Base-by-base conservation (phyloP, 2,329 filamentous ascomycete genomes). In the Zymoseptoria brevis region DNA sequence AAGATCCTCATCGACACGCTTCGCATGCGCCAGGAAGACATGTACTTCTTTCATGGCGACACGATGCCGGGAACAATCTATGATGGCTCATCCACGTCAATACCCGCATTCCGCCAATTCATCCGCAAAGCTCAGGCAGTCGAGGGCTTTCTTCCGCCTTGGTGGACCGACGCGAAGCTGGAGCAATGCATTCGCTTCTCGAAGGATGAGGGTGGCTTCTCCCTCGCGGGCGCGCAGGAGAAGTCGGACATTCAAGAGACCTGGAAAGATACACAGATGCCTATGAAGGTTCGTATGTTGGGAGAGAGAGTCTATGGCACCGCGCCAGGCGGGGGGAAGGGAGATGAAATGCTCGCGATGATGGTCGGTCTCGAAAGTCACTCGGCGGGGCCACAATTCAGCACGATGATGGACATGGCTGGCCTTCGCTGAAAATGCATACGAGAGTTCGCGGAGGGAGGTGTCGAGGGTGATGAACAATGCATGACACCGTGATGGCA, bases 1-100 rank as follows among this genome's bases (percentile, higher is more conserved):
- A 59, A 65, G 21, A 56, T 67, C n/a, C 60, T 69, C 16, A 60
- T 69, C 53, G 66, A 69, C 52, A 57, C 58, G 2, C 53, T 67
- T 8, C 65, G 67, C 30, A 54, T 66, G 48, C 64, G 61, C 1
- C 56, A 62, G 19, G 61, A 62, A 35, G 65, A 67, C 51, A 59
- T 57, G 8, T 63, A 62, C 57, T 50, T 11, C 2, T 57, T 67
- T 54, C 57, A 61, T 13, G 59, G 56, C 22, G 53, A 58, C 26
- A 52, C n/a, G 29, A 64, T 65, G 62, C 9, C 30, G 4, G 62
- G 58, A 19, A 55, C 59, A 16, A 61, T 65, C 57, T 60, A 62
- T 54, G 35, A 57, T 26, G 50, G 45, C 9, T 54, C 59, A 24
- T 21, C 30, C 4, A 57, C 55, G 3, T 66, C 60, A 4, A 59